Evolutionary conservation across 2,329 filamentous ascomycete species (phyloP), one percentile per base, ranked within the genome.

Genomic region (Emericellopsis atlantica): DNA sequence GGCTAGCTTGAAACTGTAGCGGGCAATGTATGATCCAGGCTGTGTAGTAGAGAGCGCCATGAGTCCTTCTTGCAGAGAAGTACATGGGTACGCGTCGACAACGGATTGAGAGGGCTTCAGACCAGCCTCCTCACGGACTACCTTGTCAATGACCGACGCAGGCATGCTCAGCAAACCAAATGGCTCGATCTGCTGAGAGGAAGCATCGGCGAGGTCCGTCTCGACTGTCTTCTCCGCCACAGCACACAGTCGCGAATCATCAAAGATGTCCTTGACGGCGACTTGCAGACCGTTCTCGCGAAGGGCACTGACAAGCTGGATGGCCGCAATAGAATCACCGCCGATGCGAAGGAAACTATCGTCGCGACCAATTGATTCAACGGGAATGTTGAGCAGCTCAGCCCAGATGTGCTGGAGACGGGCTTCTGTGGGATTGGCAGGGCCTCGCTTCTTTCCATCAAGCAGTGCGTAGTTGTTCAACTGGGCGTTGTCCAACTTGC

Each of bases 71-170:
- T 64, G 61, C 5, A 63, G 48, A 5, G 53, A 49, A 18, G 58
- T 56, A 49, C 57, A 60, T 9, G 59, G 61, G 38, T 57, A 64
- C 3, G 56, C 44, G 40, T 64, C 57, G 23, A 54, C 39, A n/a
- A 55, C 22, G 31, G 26, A n/a, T 15, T 38, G 21, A 12, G 12
- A 16, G n/a, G 12, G 9, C 9, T 16, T 12, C 5, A 40, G 39
- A 31, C 32, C 32, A 21, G 9, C 9, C n/a, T 9, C 32, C 9
- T 10, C 8, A 9, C 32, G 32, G 4, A 35, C 32, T 8, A 12
- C 9, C 9, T 9, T 15, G 9, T 12, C 32, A 15, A 35, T 10
- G 32, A 8, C n/a, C 8, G 32, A 18, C 16, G 11, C 12, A 9
- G 21, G 12, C 21, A 5, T 21, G 15, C 5, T 5, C 5, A 39